These are phyloP conservation scores for Ceratocystis huliohia DNA, from an alignment of 2,329 filamentous ascomycete genomes.

Conservation along the genomic window DNA sequence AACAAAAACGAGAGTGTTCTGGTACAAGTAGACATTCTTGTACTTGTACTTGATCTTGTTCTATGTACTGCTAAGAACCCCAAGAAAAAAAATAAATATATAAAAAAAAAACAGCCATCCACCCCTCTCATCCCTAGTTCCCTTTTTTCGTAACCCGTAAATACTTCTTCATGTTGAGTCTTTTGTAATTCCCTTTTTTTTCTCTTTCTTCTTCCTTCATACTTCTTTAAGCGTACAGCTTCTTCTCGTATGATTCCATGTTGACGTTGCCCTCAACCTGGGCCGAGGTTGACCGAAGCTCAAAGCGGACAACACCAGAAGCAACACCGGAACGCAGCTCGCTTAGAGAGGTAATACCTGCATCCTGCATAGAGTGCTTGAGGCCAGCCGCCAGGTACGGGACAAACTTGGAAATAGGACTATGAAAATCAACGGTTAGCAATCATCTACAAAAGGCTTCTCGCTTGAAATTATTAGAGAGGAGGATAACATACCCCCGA, in stretches of 20 bases:
- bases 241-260: constrained; percentile 99
- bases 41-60: constrained; percentile 13
- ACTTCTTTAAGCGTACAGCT: constrained; percentile 69
- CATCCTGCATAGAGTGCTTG: constrained; percentile 95
- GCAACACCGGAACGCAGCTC: constrained; percentile 65
- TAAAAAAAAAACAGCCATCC: constrained; percentile 4
- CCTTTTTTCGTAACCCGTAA: constrained; percentile 5
- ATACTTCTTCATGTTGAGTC: constrained; percentile 2
- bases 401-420: constrained; percentile 85
- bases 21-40: constrained; percentile 12
- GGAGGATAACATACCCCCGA: constrained; percentile 41
- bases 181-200: constrained; percentile 11
- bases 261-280: constrained; percentile 96
- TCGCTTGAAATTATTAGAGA: neutral
- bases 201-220: neutral
- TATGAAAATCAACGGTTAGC: constrained; percentile 28
- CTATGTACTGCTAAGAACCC: constrained; percentile 10
- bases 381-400: constrained; percentile 91
- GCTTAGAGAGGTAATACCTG: constrained; percentile 67
- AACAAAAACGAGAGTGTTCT: neutral
- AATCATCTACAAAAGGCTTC: constrained; percentile 1
- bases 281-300: constrained; percentile 85
- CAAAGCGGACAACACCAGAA: constrained; percentile 71
- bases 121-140: neutral
- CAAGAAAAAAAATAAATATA: constrained; percentile 1